Evolutionary conservation across 2,329 filamentous ascomycete species (phyloP), one percentile per base, ranked within the genome.

Genomic region (Lecanosticta acicola): DNA sequence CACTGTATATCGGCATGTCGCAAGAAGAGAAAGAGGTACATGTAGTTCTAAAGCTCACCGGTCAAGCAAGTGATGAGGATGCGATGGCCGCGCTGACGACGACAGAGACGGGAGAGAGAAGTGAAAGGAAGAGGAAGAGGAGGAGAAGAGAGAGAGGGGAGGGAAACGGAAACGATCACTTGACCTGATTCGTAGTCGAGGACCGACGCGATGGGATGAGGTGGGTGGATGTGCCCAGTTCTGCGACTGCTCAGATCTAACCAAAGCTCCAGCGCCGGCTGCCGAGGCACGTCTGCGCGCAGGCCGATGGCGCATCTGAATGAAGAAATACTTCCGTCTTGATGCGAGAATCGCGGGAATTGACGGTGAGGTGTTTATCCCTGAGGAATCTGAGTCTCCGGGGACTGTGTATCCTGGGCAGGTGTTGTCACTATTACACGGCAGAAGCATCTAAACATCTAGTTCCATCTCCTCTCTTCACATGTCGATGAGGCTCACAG

Each of bases 151-250:
- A 41, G 21, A 36, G 35, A n/a, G 21, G 14, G 16, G 24, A 32
- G 24, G 13, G 13, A 20, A 38, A 11, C 32, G 34, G 35, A 42
- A 32, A 32, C 32, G 18, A 41, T 38, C 44, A 46, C 33, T 46
- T 37, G 38, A 42, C 38, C 39, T 37, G 18, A 46, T 46, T 13
- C 38, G 33, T 29, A 19, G 35, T 4, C 19, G 17, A 17, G 5
- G 35, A 10, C 16, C n/a, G n/a, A n/a, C n/a, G n/a, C n/a, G n/a
- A n/a, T n/a, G n/a, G n/a, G n/a, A n/a, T n/a, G n/a, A n/a, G n/a
- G n/a, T n/a, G n/a, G n/a, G n/a, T n/a, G n/a, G n/a, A n/a, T n/a
- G n/a, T n/a, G n/a, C n/a, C n/a, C n/a, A n/a, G n/a, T n/a, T n/a
- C n/a, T n/a, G n/a, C n/a, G n/a, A n/a, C n/a, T n/a, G n/a, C n/a